These are phyloP conservation scores for Aspergillus pseudoviridinutans DNA, from an alignment of 2,329 filamentous ascomycete genomes.

Conservation along the genomic window DNA sequence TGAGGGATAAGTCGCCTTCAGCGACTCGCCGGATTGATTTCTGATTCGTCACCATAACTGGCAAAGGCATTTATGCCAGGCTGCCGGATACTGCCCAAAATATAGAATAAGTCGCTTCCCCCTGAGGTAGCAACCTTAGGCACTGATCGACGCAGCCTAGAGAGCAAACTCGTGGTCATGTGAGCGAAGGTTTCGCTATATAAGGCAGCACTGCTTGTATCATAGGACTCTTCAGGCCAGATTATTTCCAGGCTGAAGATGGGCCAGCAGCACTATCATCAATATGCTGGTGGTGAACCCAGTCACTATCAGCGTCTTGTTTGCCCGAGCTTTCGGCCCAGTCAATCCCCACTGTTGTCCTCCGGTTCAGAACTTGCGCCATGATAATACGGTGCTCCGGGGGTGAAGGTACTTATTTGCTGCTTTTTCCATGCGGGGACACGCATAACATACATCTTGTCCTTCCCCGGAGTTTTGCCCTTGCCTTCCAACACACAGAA, in stretches of 20 bases:
- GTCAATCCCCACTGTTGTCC: conserved; percentile 14
- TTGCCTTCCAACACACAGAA: conserved; percentile 70
- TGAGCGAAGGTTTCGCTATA: not conserved
- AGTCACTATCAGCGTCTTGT: conserved; percentile 6
- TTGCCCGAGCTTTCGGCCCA: conserved; percentile 13
- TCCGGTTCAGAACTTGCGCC: conserved; percentile 11
- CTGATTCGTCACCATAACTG: not conserved
- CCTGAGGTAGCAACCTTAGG: not conserved
- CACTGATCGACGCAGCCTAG: too few relatives aligned
- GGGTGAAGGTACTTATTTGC: conserved; percentile 37
- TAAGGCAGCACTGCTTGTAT: not conserved
- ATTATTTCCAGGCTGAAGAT: conserved; percentile 1
- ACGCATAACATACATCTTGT: conserved; percentile 65
- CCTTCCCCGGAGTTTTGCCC: conserved; percentile 67
- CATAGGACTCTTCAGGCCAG: not conserved
- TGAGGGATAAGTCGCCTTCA: not conserved
- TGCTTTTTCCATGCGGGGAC: conserved; percentile 55
- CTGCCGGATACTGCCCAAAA: not conserved
- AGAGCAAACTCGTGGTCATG: not conserved
- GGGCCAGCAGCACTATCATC: conserved; percentile 18
- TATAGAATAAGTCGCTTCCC: not conserved
- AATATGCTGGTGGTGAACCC: conserved; percentile 17
- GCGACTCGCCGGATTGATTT: not conserved
- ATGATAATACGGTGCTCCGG: conserved; percentile 25
- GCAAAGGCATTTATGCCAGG: not conserved